phyloP scores from a whole-genome alignment of 1,284 basidiomycete species.

The Pascua guehoae region DNA sequence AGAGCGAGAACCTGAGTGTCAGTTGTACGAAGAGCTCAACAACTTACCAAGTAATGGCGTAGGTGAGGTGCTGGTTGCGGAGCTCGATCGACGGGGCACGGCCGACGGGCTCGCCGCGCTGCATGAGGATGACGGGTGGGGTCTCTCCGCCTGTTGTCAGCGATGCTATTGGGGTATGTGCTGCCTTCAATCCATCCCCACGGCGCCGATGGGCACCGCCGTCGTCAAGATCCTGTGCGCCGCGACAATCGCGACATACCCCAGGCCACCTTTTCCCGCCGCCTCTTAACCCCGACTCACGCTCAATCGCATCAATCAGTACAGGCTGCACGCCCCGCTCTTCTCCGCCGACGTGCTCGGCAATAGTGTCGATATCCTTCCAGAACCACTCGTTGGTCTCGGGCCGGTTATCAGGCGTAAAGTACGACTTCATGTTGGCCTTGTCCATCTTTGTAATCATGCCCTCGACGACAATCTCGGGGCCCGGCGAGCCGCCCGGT shows the following conservation, averaged over 20 bases:
- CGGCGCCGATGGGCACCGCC: background rate
- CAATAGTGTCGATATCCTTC: constrained; percentile 79
- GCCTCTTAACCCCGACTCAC: constrained; percentile 17
- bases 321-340: constrained; percentile 71
- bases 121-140: constrained; percentile 63
- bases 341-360: constrained; percentile 69
- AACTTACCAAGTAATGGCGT: constrained; percentile 85
- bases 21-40: background rate
- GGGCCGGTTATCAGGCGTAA: constrained; percentile 85
- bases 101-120: constrained; percentile 79
- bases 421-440: constrained; percentile 56
- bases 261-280: too few species aligned
- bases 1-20: constrained; percentile 50
- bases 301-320: constrained; percentile 69
- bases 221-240: background rate
- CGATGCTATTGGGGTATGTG: too few species aligned
- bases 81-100: constrained; percentile 79
- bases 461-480: constrained; percentile 51
- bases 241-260: too few species aligned
- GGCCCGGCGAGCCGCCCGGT: constrained; percentile 20
- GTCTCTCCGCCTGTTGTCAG: constrained; percentile 64
- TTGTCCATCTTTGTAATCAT: constrained; percentile 66
- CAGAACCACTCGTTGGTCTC: constrained; percentile 85
- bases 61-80: constrained; percentile 91
- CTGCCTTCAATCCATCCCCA: too few species aligned